Base-by-base conservation (phyloP, 116 monocot species). In the Posidonia oceanica region DNA sequence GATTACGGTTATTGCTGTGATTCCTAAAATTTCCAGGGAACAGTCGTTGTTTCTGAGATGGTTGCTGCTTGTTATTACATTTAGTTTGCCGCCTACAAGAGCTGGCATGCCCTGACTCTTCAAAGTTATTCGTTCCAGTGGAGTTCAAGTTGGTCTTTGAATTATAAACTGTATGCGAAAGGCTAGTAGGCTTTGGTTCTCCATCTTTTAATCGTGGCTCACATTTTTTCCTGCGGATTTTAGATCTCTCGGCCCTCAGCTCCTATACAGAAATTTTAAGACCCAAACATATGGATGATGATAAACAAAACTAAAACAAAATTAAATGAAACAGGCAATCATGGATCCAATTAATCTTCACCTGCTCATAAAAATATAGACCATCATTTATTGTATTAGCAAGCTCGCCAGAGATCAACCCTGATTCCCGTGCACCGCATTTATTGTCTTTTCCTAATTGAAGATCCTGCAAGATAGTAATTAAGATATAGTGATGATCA, bases 291-390 rank as follows among this genome's bases (percentile, higher is more conserved):
- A 38, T 48, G 12, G 14, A 42, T n/a, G n/a, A 18, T 8, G n/a
- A 13, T 36, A 38, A 51, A 58, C 36, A 39, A 51, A 36, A 68
- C 5, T 15, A 14, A 23, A 39, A 18, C 14, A 41, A 68, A 48
- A 59, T 0, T 17, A 55, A n/a, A 18, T 10, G 7, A 64, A 64
- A 36, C 40, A 13, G 5, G 41, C 16, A 42, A 64, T 7, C 15
- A 42, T 7, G 20, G 14, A 48, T 42, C 48, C 48, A 21, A 11
- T 44, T 66, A 21, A 11, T 44, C 42, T 42, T 36, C 75, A 86
- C 94, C 88, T 88, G 85, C 71, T 93, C 98, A 80, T 86, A 99
- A 69, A 76, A 93, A 69, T 86, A 93, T 66, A 93, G 80, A 36
- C 79, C 93, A 63, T 99, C 93, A 68, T 81, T 85, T 14, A 99